Conservation (phyloP, 257 asterid species). For the Datura wrightii region DNA sequence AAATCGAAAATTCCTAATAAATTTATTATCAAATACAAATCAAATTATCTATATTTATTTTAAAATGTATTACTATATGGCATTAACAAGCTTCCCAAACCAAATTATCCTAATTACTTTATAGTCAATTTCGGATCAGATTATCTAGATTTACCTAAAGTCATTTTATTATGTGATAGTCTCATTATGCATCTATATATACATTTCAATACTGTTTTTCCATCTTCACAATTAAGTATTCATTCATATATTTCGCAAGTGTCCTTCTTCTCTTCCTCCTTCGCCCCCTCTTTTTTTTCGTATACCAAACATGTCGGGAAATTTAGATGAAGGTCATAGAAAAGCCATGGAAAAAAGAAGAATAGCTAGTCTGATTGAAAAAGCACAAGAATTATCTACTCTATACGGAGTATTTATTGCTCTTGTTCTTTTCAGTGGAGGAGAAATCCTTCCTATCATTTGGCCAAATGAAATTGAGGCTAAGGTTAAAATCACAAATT, state of each 20-base stretch:
- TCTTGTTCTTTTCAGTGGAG: too few species aligned
- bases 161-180: too few species aligned
- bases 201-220: too few species aligned
- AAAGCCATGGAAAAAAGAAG: conserved; percentile 27
- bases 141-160: not conserved
- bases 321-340: too few species aligned
- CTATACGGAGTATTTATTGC: conserved; percentile 33
- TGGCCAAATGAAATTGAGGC: conserved; percentile 47
- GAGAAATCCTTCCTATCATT: conserved; percentile 33
- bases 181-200: not conserved
- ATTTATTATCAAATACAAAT: too few species aligned
- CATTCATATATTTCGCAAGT: too few species aligned
- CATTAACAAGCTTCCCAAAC: too few species aligned
- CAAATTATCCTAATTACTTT: not conserved
- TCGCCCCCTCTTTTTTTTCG: too few species aligned
- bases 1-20: too few species aligned
- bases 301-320: not conserved
- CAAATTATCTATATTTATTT: too few species aligned
- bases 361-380: conserved; percentile 45
- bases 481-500: conserved; percentile 22
- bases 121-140: not conserved
- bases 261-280: too few species aligned
- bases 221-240: not conserved
- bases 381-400: conserved; percentile 48
- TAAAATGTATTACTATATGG: too few species aligned